Base-by-base conservation (phyloP, 2,329 filamentous ascomycete genomes). In the Trichoderma breve region DNA sequence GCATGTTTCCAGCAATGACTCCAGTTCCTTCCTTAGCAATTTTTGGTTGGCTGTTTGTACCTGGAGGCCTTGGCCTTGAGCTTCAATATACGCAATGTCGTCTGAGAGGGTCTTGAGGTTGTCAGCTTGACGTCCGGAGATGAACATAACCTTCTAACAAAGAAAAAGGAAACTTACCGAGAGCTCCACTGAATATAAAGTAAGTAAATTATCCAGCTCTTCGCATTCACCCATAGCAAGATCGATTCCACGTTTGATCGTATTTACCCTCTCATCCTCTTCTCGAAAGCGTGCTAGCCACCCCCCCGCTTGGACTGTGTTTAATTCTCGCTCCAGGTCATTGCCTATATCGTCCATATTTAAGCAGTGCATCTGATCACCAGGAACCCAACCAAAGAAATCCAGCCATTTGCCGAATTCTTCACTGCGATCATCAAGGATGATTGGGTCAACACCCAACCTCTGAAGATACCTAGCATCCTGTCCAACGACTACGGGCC, bases 1-100 rank as follows among this genome's bases (percentile, higher is more conserved):
- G 70, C 97, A 95, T 0, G 94, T 98, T 75, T 95, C 91, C 28
- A 99, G 87, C n/a, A 98, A 85, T 39, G 91, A 92, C 79, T 97
- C 91, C 2, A 99, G 87, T 81, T 99, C 96, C 74, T 91, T 93
- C 80, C 95, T 94, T 61, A 99, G 87, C 32, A 97, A 87, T 80
- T 97, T 97, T 80, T 99, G 96, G 77, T 99, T 99, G 53, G 96
- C 94, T 24, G 95, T 95, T 82, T 98, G 96, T 7, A 99, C 95
- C 78, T 99, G 96, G 61, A 99, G 85, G 84, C 96, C 96, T 82
- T 99, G 95, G 7, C 94, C 95, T 81, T 99, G 96, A 2, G 96
- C 94, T 83, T 99, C 96, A 75, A 99, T 98, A 79, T 97, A 98
- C 4, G 94, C 91, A 76, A 99, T 97, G 77, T 99, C 96, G 64